Evolutionary conservation across 306 rosid species (phyloP).

Genomic region (Dryas octopetala): DNA sequence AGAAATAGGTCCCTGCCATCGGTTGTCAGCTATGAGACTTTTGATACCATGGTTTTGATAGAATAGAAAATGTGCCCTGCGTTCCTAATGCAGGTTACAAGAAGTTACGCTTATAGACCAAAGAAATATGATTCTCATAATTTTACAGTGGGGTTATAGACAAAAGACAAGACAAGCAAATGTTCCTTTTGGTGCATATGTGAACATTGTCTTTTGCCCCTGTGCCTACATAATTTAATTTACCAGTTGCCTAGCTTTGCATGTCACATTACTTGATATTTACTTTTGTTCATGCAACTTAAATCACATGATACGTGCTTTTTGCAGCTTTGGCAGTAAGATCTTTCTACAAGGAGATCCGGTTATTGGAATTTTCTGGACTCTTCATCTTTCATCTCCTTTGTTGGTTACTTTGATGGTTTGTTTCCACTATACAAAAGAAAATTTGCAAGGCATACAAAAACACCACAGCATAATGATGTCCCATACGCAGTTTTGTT

Average conservation of each 20-base stretch:
- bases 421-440: constrained; percentile 22
- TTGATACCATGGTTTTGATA: background rate
- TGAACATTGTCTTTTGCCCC: background rate
- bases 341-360: constrained; percentile 32
- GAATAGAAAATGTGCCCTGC: background rate
- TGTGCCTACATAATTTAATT: background rate
- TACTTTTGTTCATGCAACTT: background rate
- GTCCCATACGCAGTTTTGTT: constrained; percentile 46
- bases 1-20: background rate
- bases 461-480: constrained; percentile 33
- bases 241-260: background rate
- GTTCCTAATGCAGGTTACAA: background rate
- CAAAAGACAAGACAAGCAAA: background rate
- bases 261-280: background rate
- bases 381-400: constrained; percentile 26
- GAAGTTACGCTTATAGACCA: background rate
- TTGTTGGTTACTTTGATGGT: constrained; percentile 28
- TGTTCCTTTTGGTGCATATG: background rate
- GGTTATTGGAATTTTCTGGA: constrained; percentile 38
- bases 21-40: background rate
- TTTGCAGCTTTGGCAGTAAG: constrained; percentile 54
- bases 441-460: constrained; percentile 30
- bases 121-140: background rate
- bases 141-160: background rate
- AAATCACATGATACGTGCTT: background rate